Percentiles rank a stretch among this genome's conserved stretches.
Conservation (phyloP, 2,329 filamentous ascomycete genomes). For the Cladophialophora carrionii region DNA sequence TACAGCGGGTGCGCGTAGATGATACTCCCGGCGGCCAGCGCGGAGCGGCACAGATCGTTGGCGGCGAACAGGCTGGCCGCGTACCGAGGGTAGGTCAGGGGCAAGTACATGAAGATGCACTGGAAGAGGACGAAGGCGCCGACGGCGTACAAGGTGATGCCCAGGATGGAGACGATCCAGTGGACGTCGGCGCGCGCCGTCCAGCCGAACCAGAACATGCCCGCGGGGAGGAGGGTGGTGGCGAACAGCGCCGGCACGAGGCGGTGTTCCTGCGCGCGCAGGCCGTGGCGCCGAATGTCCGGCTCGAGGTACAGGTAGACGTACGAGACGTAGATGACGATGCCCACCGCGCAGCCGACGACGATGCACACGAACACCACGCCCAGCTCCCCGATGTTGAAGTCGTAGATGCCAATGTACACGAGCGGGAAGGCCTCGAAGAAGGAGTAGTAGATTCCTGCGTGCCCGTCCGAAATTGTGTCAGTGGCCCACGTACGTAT, state of each 20-base stretch:
- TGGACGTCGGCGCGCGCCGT: constrained; percentile 41
- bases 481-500: too few species aligned
- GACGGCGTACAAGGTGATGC: constrained; percentile 33
- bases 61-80: constrained; percentile 39
- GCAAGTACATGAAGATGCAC: constrained; percentile 40
- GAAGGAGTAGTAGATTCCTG: constrained; percentile 52
- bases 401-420: constrained; percentile 62
- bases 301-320: constrained; percentile 57
- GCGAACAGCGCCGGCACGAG: constrained; percentile 58
- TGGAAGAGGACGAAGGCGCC: constrained; percentile 38
- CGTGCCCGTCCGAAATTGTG: neutral
- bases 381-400: constrained; percentile 62
- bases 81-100: constrained; percentile 39
- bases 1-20: constrained; percentile 45
- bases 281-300: constrained; percentile 54
- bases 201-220: constrained; percentile 60
- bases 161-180: constrained; percentile 42
- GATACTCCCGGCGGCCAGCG: constrained; percentile 44
- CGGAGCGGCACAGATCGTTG: constrained; percentile 40
- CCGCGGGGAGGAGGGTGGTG: constrained; percentile 56
- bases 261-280: constrained; percentile 58
- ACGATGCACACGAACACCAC: constrained; percentile 65
- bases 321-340: constrained; percentile 56
- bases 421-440: constrained; percentile 71
- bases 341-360: constrained; percentile 59